A percentile compares a stretch with the other conserved stretches of the same genome.
These are phyloP conservation scores for Reutealis trisperma DNA, from an alignment of 345 rosid species.

Conservation along the genomic window DNA sequence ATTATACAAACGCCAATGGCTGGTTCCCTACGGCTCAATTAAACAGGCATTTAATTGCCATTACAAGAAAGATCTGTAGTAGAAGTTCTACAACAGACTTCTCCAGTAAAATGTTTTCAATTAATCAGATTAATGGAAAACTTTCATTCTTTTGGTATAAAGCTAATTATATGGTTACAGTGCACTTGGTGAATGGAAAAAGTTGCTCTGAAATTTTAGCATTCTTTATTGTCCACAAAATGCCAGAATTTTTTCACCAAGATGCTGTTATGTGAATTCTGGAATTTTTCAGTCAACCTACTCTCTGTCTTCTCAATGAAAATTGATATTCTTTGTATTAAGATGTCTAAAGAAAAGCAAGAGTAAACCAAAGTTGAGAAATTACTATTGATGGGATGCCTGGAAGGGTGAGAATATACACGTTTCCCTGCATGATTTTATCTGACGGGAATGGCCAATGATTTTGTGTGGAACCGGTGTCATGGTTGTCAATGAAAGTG, in stretches of 20 bases:
- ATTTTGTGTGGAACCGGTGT: constrained; percentile 60
- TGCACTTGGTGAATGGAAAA: not conserved
- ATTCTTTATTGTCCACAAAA: too few relatives aligned
- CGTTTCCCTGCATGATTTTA: constrained; percentile 80
- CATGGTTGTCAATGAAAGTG: constrained; percentile 80
- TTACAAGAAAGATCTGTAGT: not conserved
- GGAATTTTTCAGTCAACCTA: not conserved
- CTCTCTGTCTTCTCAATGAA: not conserved
- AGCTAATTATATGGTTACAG: too few relatives aligned
- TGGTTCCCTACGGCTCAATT: too few relatives aligned
- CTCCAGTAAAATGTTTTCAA: too few relatives aligned
- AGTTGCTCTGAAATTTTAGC: too few relatives aligned
- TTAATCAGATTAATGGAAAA: too few relatives aligned
- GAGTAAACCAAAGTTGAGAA: constrained; percentile 5
- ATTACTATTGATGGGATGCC: constrained; percentile 72
- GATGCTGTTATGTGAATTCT: too few relatives aligned
- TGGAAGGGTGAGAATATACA: constrained; percentile 80
- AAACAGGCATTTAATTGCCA: too few relatives aligned
- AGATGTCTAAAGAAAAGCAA: not conserved
- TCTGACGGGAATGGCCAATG: constrained; percentile 72
- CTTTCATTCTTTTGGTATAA: too few relatives aligned
- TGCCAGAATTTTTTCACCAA: not conserved
- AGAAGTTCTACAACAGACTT: too few relatives aligned
- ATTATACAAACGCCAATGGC: not conserved
- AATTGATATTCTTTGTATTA: too few relatives aligned